Base-by-base conservation (phyloP, 2,329 filamentous ascomycete species). In the Penicillium sp. region DNA sequence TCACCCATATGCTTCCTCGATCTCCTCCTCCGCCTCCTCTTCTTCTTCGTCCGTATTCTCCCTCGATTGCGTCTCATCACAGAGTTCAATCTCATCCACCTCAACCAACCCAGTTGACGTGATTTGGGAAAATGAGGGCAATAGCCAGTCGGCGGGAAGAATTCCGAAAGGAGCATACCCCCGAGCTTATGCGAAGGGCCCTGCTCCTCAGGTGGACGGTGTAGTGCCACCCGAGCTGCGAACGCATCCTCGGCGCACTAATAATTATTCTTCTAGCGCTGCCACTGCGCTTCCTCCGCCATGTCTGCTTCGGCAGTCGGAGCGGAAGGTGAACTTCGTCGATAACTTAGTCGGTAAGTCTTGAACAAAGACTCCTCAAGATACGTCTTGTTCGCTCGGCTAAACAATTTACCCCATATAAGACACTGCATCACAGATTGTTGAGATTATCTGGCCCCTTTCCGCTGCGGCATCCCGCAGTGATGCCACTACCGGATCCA, bases 361-460 rank as follows among this genome's bases (percentile, higher is more conserved):
- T 72, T 65, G 70, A 67, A 58, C 59, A 61, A 18, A 60, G 61
- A 61, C 76, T 74, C 71, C 59, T 62, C 58, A 66, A 67, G 65
- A 36, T 39, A 40, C 27, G 65, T 64, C 55, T 44, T 51, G 48
- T 38, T 52, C 53, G 23, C 19, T n/a, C 46, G 40, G 62, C 69
- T 72, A 66, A 73, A 61, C 32, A 6, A 32, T 45, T 40, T 14
- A n/a, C 34, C 13, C 40, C 27, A 19, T 13, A 40, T 34, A 82
- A 97, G 93, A 97, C 84, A 96, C 93, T 66, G 94, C 94, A 49
- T 94, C 94, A 51, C 91, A 96, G 75, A 96, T 97, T 74, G 92
- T 99, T 46, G 91, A 97, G 79, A 90, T 89, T 50, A 96, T 99
- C 68, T 99, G 94, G 94, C 92, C 94, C 42, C 81, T 93, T 40